A percentile compares a stretch with the other conserved stretches of the same genome.
Conservation (phyloP, 2,329 filamentous ascomycete genomes). For the Calonectria fujianensis region DNA sequence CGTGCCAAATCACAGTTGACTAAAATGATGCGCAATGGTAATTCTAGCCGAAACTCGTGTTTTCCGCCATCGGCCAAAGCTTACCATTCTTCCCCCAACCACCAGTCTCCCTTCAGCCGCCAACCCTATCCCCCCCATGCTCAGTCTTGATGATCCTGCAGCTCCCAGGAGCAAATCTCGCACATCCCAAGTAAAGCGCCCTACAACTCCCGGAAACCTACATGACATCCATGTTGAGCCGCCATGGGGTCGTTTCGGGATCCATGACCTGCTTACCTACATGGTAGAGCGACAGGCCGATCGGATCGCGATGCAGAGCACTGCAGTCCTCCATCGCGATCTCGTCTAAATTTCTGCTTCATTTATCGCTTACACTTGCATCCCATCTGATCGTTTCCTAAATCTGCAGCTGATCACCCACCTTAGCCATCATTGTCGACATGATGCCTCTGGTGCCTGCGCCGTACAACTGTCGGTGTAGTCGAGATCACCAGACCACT, state of each 20-base stretch:
- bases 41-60: conserved; percentile 15
- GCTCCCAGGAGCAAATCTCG: conserved; percentile 26
- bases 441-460: conserved; percentile 6
- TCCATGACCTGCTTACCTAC: conserved; percentile 26
- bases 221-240: conserved; percentile 32
- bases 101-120: background rate
- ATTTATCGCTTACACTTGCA: conserved; percentile 23
- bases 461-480: conserved; percentile 33
- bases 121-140: conserved; percentile 20
- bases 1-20: background rate
- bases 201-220: conserved; percentile 31
- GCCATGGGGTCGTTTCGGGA: conserved; percentile 27
- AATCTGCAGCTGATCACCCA: conserved; percentile 1
- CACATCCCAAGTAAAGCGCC: conserved; percentile 27
- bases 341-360: conserved; percentile 28
- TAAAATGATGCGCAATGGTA: conserved; percentile 13
- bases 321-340: conserved; percentile 25
- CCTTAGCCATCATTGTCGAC: background rate
- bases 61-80: conserved; percentile 22
- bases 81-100: conserved; percentile 10
- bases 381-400: background rate
- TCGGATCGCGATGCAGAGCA: conserved; percentile 37
- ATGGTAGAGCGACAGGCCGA: conserved; percentile 31
- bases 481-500: conserved; percentile 30
- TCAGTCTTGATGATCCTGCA: conserved; percentile 26